Percentiles rank a stretch among this genome's conserved stretches.
Evolutionary conservation across 2,329 filamentous ascomycete species (phyloP).

Genomic region (Talaromyces sp.): DNA sequence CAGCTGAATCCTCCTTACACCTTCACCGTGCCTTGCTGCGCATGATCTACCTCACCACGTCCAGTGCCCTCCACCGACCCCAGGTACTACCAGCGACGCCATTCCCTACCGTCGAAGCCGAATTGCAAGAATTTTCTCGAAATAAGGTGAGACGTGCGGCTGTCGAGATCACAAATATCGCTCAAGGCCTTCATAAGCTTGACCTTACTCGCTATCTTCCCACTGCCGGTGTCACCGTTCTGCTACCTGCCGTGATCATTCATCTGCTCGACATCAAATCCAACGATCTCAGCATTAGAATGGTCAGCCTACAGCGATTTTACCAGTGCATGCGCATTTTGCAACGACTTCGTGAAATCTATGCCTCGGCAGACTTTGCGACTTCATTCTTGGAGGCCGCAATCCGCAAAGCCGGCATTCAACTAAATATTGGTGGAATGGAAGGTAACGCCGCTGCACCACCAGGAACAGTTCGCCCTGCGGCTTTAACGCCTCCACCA

Average conservation of each 20-base stretch:
- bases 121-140: constrained; percentile 76
- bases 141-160: constrained; percentile 79
- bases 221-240: constrained; percentile 83
- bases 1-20: constrained; percentile 46
- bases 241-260: constrained; percentile 88
- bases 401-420: constrained; percentile 78
- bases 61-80: constrained; percentile 84
- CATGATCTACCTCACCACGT: constrained; percentile 89
- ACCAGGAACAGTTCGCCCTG: constrained; percentile 18
- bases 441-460: constrained; percentile 13
- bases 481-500: constrained; percentile 36
- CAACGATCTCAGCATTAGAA: constrained; percentile 63
- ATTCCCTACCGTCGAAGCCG: constrained; percentile 50
- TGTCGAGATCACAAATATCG: constrained; percentile 77
- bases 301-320: constrained; percentile 72
- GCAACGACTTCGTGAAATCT: constrained; percentile 79
- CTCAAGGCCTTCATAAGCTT: constrained; percentile 66
- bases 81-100: constrained; percentile 77
- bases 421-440: constrained; percentile 38
- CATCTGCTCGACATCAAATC: constrained; percentile 91
- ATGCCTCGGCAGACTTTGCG: constrained; percentile 93
- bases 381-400: constrained; percentile 90
- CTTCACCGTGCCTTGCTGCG: constrained; percentile 82
- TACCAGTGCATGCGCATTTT: constrained; percentile 90
- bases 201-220: constrained; percentile 75